A percentile compares a stretch with the other conserved stretches of the same genome.
Conservation (phyloP, 129 eudicot species). For the Solidago caesia region DNA sequence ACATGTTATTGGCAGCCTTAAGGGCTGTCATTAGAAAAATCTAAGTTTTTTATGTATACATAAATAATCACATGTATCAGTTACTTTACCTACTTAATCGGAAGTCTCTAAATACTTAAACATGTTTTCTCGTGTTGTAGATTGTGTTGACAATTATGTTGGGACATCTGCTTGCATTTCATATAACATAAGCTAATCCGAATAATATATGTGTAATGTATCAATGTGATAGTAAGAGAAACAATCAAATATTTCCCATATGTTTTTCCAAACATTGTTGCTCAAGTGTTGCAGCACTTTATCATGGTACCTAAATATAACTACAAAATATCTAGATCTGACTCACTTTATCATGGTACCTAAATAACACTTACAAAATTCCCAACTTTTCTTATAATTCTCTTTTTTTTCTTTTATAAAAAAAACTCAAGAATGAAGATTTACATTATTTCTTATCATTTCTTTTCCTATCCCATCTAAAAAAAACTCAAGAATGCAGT, state of each 20-base stretch:
- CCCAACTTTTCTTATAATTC: too few species aligned
- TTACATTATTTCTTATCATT: too few species aligned
- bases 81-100: neutral
- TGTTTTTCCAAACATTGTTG: neutral
- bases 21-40: too few species aligned
- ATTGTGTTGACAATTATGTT: neutral
- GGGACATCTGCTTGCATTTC: neutral
- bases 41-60: neutral
- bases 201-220: neutral
- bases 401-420: too few species aligned
- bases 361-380: too few species aligned
- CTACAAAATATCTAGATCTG: neutral
- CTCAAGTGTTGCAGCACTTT: neutral
- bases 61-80: too few species aligned
- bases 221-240: neutral
- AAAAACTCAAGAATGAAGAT: too few species aligned
- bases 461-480: too few species aligned
- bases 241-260: neutral
- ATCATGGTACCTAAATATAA: neutral
- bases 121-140: slow-evolving; percentile 4
- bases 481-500: too few species aligned
- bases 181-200: slow-evolving; percentile 1
- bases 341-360: too few species aligned
- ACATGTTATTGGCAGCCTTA: too few species aligned
- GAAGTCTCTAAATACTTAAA: neutral